A percentile compares a stretch with the other conserved stretches of the same genome.
Conservation (phyloP, 176 grass and related monocot genomes). For the Musa itinerans region DNA sequence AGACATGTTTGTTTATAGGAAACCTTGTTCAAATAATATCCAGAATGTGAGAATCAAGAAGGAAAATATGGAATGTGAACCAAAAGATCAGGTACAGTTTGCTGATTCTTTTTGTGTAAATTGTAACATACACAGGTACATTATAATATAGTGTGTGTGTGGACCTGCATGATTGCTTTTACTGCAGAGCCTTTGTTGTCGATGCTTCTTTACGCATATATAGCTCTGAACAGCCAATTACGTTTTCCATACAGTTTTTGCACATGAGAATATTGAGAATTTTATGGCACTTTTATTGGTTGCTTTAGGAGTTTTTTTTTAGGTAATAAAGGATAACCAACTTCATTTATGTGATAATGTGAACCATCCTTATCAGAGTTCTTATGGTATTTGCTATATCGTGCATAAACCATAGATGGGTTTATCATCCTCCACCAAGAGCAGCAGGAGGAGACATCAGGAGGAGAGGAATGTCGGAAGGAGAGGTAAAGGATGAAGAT, state of each 20-base stretch:
- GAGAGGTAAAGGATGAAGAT: no score
- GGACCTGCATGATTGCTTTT: no score
- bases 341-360: neutral
- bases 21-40: conserved; percentile 34
- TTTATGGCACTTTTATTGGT: neutral
- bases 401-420: no score
- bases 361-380: no score
- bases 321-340: neutral
- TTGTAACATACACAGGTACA: no score
- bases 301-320: neutral
- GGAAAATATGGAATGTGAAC: conserved; percentile 53
- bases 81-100: conserved; percentile 43
- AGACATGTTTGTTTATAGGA: conserved; percentile 29
- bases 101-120: conserved; percentile 14
- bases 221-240: neutral
- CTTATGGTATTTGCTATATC: no score
- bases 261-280: neutral
- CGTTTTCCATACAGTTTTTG: neutral
- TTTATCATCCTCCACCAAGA: no score
- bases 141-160: no score
- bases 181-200: no score
- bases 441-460: no score
- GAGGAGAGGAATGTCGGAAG: no score
- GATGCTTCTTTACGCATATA: neutral
- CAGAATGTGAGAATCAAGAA: conserved; percentile 49